Evolutionary conservation across 352 stramenopile species (phyloP).

Genomic region (Phytophthora vignae): DNA sequence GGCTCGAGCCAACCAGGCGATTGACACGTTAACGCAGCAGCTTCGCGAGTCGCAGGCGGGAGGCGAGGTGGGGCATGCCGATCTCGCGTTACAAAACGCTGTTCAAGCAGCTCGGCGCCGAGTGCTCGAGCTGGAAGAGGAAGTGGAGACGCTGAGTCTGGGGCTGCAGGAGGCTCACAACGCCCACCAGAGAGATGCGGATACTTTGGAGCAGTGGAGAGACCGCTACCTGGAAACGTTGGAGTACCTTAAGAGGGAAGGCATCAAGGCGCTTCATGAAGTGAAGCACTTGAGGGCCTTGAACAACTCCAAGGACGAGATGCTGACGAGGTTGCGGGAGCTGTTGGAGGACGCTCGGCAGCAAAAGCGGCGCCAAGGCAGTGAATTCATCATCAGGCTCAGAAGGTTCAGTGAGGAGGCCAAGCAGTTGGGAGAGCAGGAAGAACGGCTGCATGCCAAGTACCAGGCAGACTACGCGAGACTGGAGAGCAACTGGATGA

Average conservation of each 20-base stretch:
- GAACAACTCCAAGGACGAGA: not conserved
- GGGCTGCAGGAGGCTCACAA: not conserved
- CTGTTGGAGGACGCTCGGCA: not conserved
- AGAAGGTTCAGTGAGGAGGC: not conserved
- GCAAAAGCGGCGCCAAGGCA: not conserved
- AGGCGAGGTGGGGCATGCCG: not conserved
- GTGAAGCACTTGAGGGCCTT: not conserved
- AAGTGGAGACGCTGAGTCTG: not conserved
- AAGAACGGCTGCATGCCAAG: not conserved
- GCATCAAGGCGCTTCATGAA: not conserved
- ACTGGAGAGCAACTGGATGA: not conserved
- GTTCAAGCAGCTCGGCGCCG: not conserved
- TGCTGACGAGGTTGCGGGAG: not conserved
- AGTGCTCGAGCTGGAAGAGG: conserved; percentile 1
- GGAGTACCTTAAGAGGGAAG: not conserved
- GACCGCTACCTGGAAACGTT: not conserved
- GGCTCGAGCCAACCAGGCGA: not conserved
- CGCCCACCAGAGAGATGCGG: not conserved
- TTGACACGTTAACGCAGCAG: conserved; percentile 1
- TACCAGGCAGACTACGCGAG: not conserved
- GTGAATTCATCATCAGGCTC: not conserved
- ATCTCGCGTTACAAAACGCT: not conserved
- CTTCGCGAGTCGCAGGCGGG: conserved; percentile 1
- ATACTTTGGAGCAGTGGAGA: not conserved
- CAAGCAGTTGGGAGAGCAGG: not conserved